Conservation (phyloP, 2,329 filamentous ascomycete genomes). For the Cytospora mali region DNA sequence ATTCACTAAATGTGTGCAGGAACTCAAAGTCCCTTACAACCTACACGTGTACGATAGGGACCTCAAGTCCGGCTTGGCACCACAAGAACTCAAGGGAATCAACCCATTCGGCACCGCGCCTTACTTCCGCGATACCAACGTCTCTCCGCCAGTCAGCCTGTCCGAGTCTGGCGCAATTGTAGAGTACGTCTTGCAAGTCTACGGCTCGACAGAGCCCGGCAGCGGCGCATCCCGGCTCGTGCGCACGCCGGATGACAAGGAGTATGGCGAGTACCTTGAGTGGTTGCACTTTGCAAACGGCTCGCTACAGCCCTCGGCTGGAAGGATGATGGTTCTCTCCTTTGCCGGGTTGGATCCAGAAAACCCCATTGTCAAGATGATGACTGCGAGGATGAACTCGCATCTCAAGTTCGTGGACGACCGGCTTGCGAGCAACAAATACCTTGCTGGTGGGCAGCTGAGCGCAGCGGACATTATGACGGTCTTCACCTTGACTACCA, state of each 20-base stretch:
- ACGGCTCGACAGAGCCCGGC: conserved; percentile 9
- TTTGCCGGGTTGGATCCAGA: conserved; percentile 38
- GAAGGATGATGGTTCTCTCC: conserved; percentile 39
- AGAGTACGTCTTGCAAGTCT: conserved; percentile 59
- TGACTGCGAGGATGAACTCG: conserved; percentile 35
- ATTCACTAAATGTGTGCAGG: conserved; percentile 34
- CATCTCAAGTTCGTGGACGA: conserved; percentile 50
- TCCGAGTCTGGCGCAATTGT: conserved; percentile 62
- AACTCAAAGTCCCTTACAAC: conserved; percentile 58
- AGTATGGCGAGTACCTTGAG: conserved; percentile 64
- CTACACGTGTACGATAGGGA: conserved; percentile 37
- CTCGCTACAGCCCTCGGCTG: conserved; percentile 20
- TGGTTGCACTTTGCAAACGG: conserved; percentile 64
- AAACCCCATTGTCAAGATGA: conserved; percentile 31
- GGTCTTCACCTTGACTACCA: conserved; percentile 62
- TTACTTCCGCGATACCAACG: conserved; percentile 57
- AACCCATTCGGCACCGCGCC: conserved; percentile 60
- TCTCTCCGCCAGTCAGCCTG: conserved; percentile 45
- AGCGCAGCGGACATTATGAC: conserved; percentile 69
- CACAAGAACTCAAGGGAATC: conserved; percentile 44
- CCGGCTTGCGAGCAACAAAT: conserved; percentile 50
- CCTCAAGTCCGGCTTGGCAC: conserved; percentile 36
- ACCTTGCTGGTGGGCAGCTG: conserved; percentile 63
- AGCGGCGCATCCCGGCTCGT: conserved; percentile 11
- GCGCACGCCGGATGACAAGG: conserved; percentile 52